Evolutionary conservation across 2,329 filamentous ascomycete genomes (phyloP).

Genomic region (Sarocladium oryzae): DNA sequence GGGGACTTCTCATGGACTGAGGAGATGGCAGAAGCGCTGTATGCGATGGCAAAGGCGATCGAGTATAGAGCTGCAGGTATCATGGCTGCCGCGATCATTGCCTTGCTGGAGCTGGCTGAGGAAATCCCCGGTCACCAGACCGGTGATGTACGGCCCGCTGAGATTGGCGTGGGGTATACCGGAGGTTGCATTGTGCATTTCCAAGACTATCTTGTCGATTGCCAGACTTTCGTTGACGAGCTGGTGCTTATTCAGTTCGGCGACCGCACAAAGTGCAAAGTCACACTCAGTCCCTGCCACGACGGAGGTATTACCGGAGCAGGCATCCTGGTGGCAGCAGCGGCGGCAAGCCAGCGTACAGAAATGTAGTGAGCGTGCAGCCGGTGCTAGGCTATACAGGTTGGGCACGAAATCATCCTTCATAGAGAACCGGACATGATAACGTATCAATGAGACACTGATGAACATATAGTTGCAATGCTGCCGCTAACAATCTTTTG

Average conservation of each 20-base stretch:
- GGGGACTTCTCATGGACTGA: conserved; percentile 55
- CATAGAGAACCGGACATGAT: no score
- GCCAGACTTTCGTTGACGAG: conserved; percentile 60
- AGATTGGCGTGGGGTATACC: conserved; percentile 72
- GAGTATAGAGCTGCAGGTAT: conserved; percentile 67
- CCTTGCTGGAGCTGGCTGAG: conserved; percentile 60
- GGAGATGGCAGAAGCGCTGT: conserved; percentile 51
- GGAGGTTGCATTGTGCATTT: conserved; percentile 77
- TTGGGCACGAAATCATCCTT: no score
- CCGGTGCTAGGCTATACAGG: no score
- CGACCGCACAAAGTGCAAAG: conserved; percentile 21
- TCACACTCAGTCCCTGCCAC: conserved; percentile 50
- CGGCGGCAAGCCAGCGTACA: conserved; percentile 28
- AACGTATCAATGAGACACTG: no score
- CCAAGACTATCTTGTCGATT: conserved; percentile 64
- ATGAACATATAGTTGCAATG: no score
- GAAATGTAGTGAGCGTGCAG: conserved; percentile 20
- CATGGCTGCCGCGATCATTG: conserved; percentile 65
- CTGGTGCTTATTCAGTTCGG: conserved; percentile 31
- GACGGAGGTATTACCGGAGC: conserved; percentile 57
- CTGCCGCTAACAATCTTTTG: no score
- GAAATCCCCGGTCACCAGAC: conserved; percentile 46
- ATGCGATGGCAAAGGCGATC: conserved; percentile 62
- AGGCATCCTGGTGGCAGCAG: conserved; percentile 49
- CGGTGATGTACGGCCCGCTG: conserved; percentile 21